phyloP scores from a whole-genome alignment of 164 flowering plant species.

The Aristolochia contorta region DNA sequence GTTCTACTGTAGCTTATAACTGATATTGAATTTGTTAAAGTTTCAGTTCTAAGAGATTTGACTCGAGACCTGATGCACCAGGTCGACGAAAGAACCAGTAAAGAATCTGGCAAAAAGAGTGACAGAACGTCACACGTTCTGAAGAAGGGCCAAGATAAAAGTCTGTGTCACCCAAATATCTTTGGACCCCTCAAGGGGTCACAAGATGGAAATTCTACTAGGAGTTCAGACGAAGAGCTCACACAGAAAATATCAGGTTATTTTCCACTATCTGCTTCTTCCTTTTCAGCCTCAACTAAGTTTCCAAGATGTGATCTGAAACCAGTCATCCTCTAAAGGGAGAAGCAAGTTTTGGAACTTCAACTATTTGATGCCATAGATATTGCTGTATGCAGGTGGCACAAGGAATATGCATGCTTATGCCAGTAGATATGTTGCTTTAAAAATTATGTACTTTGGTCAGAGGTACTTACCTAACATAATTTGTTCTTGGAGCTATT shows the following conservation, averaged over 20 bases:
- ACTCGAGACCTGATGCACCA: neutral
- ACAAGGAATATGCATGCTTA: neutral
- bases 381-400: neutral
- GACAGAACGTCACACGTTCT: no score
- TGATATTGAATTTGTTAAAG: neutral
- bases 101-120: no score
- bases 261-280: no score
- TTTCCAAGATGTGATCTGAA: neutral
- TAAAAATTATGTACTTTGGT: conserved; percentile 88
- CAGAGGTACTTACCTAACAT: conserved; percentile 37
- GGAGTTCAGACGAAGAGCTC: no score
- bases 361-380: neutral
- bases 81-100: neutral
- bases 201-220: no score
- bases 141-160: no score
- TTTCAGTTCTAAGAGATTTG: neutral
- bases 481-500: neutral
- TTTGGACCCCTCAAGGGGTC: no score
- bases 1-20: neutral
- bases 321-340: neutral
- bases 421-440: conserved; percentile 60
- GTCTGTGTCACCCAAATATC: no score
- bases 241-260: no score
- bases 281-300: no score
- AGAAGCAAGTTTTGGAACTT: neutral